Conservation (phyloP, 2,329 filamentous ascomycete species). For the Rhynchosporium graminicola region DNA sequence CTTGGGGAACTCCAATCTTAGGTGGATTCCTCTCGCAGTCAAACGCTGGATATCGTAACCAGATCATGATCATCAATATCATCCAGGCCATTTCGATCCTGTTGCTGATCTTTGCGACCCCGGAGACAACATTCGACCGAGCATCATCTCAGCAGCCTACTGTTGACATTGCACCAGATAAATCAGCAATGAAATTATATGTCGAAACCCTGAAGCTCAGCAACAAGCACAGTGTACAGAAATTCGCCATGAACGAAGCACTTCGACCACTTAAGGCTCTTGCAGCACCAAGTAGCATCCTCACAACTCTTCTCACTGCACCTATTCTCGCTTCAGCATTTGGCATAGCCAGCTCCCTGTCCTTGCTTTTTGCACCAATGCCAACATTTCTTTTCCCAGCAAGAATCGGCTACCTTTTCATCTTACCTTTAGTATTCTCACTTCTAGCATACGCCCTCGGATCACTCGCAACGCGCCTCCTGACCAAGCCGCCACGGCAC, state of each 20-base stretch:
- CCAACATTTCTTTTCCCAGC: constrained; percentile 47
- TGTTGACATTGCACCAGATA: constrained; percentile 5
- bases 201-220: constrained; percentile 27
- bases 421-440: constrained; percentile 35
- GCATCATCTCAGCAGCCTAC: constrained; percentile 24
- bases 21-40: constrained; percentile 51
- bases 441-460: constrained; percentile 25
- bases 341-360: constrained; percentile 49
- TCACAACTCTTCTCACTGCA: constrained; percentile 49
- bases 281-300: constrained; percentile 50
- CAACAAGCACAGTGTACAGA: constrained; percentile 21
- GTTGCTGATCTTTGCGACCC: constrained; percentile 49
- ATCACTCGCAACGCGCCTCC: constrained; percentile 20
- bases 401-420: constrained; percentile 47
- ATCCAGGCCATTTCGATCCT: constrained; percentile 51
- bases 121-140: constrained; percentile 56
- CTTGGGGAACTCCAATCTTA: constrained; percentile 56
- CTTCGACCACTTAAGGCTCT: constrained; percentile 47
- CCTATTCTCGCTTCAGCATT: constrained; percentile 51
- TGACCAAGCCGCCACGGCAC: constrained; percentile 19
- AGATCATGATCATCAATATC: constrained; percentile 53
- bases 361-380: constrained; percentile 49
- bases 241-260: constrained; percentile 39
- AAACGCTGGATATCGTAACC: constrained; percentile 46
- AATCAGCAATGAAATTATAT: constrained; percentile 25